Conservation (phyloP, 495 filamentous ascomycete genomes). For the Xylaria bambusicola region DNA sequence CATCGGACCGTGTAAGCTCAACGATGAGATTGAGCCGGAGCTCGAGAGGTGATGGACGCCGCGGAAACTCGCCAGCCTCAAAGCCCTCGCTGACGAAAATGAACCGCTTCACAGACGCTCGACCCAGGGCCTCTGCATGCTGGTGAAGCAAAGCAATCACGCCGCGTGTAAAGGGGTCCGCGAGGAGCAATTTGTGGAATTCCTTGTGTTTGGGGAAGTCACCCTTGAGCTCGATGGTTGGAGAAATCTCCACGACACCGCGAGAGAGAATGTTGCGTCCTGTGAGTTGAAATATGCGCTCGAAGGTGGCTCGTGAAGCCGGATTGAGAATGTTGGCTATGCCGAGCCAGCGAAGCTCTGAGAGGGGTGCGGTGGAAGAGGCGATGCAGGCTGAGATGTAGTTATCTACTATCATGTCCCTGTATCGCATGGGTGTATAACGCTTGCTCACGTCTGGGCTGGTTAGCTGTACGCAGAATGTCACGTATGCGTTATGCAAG, state of each 20-base stretch:
- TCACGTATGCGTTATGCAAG: conserved; percentile 12
- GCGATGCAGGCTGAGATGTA: neutral
- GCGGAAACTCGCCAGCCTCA: neutral
- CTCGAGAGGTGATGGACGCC: neutral
- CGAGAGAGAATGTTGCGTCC: neutral
- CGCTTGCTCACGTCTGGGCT: neutral
- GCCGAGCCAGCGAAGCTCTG: neutral
- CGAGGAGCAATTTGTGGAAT: neutral
- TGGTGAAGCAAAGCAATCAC: neutral
- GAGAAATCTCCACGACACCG: neutral
- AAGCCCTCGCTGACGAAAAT: conserved; percentile 4
- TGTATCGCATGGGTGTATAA: conserved; percentile 9
- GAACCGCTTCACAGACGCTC: conserved; percentile 1
- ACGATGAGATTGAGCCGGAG: conserved; percentile 4
- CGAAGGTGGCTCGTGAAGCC: neutral
- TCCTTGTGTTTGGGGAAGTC: neutral
- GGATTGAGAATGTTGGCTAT: conserved; percentile 2
- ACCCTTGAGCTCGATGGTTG: neutral
- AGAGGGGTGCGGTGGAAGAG: neutral
- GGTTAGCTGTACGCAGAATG: conserved; percentile 12
- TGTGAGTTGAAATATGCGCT: neutral
- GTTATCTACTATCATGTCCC: conserved; percentile 12
- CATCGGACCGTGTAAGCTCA: neutral
- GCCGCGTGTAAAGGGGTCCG: neutral
- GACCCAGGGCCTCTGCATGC: neutral